Conservation (phyloP, 2,329 filamentous ascomycete species). For the Trichophyton verrucosum region DNA sequence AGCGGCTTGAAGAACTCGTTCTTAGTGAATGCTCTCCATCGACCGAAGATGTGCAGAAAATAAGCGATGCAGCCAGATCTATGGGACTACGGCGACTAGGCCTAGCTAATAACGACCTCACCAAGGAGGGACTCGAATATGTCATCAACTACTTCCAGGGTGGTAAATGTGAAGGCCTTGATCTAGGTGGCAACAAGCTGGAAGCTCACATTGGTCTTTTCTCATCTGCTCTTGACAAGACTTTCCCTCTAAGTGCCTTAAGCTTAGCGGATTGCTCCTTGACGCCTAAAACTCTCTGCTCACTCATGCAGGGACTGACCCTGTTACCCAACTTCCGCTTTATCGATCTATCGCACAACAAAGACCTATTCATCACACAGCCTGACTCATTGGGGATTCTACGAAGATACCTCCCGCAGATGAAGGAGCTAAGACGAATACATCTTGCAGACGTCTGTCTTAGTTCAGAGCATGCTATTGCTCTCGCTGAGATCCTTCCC, state of each 20-base stretch:
- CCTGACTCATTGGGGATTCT: slow-evolving; percentile 64
- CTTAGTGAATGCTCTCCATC: slow-evolving; percentile 66
- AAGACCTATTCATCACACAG: slow-evolving; percentile 58
- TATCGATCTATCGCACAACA: slow-evolving; percentile 85
- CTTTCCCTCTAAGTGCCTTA: slow-evolving; percentile 57
- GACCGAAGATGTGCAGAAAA: slow-evolving; percentile 55
- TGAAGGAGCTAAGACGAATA: slow-evolving; percentile 65
- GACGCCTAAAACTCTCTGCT: slow-evolving; percentile 56
- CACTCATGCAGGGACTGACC: slow-evolving; percentile 60
- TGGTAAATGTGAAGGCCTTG: slow-evolving; percentile 72
- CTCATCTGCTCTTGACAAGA: slow-evolving; percentile 27
- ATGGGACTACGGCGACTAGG: slow-evolving; percentile 69
- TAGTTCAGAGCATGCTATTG: slow-evolving; percentile 77
- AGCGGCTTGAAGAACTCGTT: slow-evolving; percentile 68
- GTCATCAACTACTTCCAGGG: slow-evolving; percentile 63
- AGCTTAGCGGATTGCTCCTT: slow-evolving; percentile 80
- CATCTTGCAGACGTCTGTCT: slow-evolving; percentile 77
- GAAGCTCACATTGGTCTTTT: slow-evolving; percentile 38
- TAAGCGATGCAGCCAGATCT: slow-evolving; percentile 72
- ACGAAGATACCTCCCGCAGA: slow-evolving; percentile 71
- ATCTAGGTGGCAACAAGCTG: slow-evolving; percentile 74
- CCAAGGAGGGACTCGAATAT: slow-evolving; percentile 59
- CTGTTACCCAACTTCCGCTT: slow-evolving; percentile 66
- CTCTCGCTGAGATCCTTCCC: slow-evolving; percentile 77
- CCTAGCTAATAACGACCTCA: slow-evolving; percentile 69